These are phyloP conservation scores for Graphium sp. DNA, from an alignment of 2,329 filamentous ascomycete genomes.

Conservation along the genomic window DNA sequence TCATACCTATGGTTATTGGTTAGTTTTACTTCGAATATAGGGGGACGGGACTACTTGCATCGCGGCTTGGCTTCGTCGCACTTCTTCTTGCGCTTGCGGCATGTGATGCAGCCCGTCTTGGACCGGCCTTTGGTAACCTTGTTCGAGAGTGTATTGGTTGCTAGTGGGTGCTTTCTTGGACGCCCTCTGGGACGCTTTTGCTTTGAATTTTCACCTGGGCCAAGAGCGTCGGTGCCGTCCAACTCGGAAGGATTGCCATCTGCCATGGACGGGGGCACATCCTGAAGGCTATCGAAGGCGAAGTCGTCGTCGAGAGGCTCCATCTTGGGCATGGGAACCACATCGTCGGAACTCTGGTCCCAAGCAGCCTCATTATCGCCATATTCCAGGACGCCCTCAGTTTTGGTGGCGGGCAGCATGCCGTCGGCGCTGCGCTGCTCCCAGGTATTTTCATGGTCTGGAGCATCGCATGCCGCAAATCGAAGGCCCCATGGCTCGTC, in stretches of 20 bases:
- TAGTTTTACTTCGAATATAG: conserved; percentile 6
- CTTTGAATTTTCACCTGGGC: conserved; percentile 17
- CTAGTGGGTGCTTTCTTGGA: conserved; percentile 64
- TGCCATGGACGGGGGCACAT: conserved; percentile 17
- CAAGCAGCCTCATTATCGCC: conserved; percentile 11
- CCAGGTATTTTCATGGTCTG: conserved; percentile 14
- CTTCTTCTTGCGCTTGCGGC: conserved; percentile 55
- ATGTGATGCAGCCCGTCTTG: conserved; percentile 53
- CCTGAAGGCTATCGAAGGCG: conserved; percentile 32
- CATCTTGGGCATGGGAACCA: conserved; percentile 32
- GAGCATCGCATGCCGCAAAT: conserved; percentile 14
- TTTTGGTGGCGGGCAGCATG: neutral
- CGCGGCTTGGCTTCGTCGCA: conserved; percentile 52
- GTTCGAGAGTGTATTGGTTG: conserved; percentile 34
- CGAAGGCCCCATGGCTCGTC: conserved; percentile 19
- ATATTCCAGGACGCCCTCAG: neutral
- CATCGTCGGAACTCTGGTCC: conserved; percentile 28
- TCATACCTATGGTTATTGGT: conserved; percentile 40
- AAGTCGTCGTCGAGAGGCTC: conserved; percentile 41
- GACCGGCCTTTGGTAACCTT: conserved; percentile 66
- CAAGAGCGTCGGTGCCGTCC: conserved; percentile 5
- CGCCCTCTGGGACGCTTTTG: conserved; percentile 57
- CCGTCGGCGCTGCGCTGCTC: conserved; percentile 17
- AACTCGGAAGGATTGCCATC: conserved; percentile 5
- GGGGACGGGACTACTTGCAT: conserved; percentile 27